Evolutionary conservation across 129 eudicot genomes (phyloP).

Genomic region (Cynara cardunculus): DNA sequence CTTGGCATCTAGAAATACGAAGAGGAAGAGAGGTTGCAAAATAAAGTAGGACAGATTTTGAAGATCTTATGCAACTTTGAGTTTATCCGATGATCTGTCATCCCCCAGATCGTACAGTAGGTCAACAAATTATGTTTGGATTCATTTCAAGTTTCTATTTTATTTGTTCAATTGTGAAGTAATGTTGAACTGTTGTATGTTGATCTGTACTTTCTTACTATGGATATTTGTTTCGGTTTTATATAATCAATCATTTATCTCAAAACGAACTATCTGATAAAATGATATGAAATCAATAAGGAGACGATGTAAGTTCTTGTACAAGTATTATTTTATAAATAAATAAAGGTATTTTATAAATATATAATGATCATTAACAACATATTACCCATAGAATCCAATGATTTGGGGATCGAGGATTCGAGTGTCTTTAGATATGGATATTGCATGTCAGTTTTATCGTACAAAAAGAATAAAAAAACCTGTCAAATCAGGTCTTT

Average conservation of each 20-base stretch:
- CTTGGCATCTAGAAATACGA: background rate
- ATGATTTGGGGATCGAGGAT: background rate
- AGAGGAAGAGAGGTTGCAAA: background rate
- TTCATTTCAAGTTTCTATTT: background rate
- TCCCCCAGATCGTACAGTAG: background rate
- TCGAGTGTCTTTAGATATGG: background rate
- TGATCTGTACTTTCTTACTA: background rate
- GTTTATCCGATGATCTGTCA: background rate
- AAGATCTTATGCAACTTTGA: background rate
- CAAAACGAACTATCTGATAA: background rate
- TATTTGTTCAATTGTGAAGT: background rate
- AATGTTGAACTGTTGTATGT: background rate
- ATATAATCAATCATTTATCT: no score
- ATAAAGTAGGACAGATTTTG: background rate
- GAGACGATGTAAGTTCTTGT: background rate
- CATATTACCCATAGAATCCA: background rate
- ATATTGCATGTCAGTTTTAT: background rate
- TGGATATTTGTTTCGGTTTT: background rate
- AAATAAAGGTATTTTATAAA: background rate
- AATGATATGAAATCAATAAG: no score
- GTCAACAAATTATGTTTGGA: background rate
- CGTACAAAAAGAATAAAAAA: background rate
- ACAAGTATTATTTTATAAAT: no score
- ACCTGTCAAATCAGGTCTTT: background rate
- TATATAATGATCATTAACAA: background rate